Percentiles rank a stretch among this genome's conserved stretches.
Conservation (phyloP, 208 protist species). For the Trypanosomatidae sp. region DNA sequence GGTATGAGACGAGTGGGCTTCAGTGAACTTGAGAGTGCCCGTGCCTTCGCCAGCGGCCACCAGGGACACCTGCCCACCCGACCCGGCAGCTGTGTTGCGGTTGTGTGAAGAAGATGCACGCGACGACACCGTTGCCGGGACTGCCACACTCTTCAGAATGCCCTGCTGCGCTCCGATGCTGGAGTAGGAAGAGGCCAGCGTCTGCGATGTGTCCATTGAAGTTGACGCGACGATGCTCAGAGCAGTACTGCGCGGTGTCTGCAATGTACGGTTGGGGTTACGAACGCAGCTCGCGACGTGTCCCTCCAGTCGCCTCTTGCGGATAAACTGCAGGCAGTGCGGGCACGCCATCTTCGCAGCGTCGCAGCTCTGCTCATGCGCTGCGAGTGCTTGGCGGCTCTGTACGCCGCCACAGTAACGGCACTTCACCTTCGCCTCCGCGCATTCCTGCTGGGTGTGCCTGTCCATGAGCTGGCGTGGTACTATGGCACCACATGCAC, state of each 20-base stretch:
- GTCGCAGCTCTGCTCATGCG: slow-evolving; percentile 67
- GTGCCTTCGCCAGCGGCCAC: slow-evolving; percentile 8
- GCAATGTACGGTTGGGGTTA: slow-evolving; percentile 42
- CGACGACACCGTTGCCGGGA: neutral
- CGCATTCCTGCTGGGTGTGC: slow-evolving; percentile 64
- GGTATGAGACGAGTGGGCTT: slow-evolving; percentile 11
- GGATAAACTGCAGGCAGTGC: slow-evolving; percentile 60
- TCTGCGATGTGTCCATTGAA: slow-evolving; percentile 5
- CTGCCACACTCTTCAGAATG: neutral
- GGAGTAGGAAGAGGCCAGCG: slow-evolving; percentile 9
- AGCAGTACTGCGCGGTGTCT: slow-evolving; percentile 5
- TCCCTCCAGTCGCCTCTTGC: slow-evolving; percentile 38
- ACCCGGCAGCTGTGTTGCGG: neutral
- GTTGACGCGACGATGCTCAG: neutral
- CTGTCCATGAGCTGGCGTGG: slow-evolving; percentile 48
- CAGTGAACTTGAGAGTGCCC: slow-evolving; percentile 24
- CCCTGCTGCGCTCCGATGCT: slow-evolving; percentile 1
- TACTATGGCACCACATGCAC: slow-evolving; percentile 50
- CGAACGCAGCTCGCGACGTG: slow-evolving; percentile 46
- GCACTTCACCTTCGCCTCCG: slow-evolving; percentile 59
- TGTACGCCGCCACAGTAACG: slow-evolving; percentile 60
- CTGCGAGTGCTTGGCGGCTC: slow-evolving; percentile 37
- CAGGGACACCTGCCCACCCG: neutral
- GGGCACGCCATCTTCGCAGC: slow-evolving; percentile 62
- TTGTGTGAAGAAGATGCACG: neutral